A percentile compares a stretch with the other conserved stretches of the same genome.
These are phyloP conservation scores for Rhizopus delemar DNA, from an alignment of 371 early-diverging fungal species.

Conservation along the genomic window DNA sequence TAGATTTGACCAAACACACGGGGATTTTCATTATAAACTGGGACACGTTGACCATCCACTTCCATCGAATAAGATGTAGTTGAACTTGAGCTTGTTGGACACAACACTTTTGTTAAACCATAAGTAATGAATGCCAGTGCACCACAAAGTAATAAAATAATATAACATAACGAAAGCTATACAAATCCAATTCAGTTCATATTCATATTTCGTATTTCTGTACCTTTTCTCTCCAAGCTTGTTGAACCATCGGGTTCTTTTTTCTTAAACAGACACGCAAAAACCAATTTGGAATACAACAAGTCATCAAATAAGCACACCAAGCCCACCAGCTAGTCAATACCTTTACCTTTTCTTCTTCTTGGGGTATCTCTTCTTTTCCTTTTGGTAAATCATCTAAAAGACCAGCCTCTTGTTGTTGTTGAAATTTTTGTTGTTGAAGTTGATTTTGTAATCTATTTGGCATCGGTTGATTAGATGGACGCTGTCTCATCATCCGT, in stretches of 20 bases:
- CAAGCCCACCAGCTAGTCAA: conserved; percentile 55
- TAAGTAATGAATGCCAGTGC: conserved; percentile 66
- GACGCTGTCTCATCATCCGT: conserved; percentile 11
- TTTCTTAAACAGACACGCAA: conserved; percentile 50
- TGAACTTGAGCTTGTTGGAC: conserved; percentile 25
- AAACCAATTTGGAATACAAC: conserved; percentile 57
- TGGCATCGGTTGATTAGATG: conserved; percentile 42
- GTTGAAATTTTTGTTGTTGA: conserved; percentile 40
- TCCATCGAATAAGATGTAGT: conserved; percentile 22
- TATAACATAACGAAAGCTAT: conserved; percentile 67
- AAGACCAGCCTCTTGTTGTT: conserved; percentile 26
- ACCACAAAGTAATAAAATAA: conserved; percentile 63
- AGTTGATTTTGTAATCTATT: conserved; percentile 47
- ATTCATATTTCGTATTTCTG: conserved; percentile 1
- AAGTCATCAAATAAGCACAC: conserved; percentile 56
- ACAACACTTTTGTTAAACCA: conserved; percentile 58
- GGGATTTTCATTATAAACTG: conserved; percentile 42
- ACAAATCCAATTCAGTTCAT: conserved; percentile 20
- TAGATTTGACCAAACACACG: conserved; percentile 55
- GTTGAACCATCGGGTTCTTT: conserved; percentile 49
- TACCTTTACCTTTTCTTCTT: conserved; percentile 50
- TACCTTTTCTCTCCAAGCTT: conserved; percentile 76
- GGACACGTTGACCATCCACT: conserved; percentile 29
- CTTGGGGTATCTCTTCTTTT: conserved; percentile 4
- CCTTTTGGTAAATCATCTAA: conserved; percentile 13